Percentiles rank a stretch among this genome's conserved stretches.
Conservation (phyloP, 176 grass and related monocot species). For the Aegilops longissima region DNA sequence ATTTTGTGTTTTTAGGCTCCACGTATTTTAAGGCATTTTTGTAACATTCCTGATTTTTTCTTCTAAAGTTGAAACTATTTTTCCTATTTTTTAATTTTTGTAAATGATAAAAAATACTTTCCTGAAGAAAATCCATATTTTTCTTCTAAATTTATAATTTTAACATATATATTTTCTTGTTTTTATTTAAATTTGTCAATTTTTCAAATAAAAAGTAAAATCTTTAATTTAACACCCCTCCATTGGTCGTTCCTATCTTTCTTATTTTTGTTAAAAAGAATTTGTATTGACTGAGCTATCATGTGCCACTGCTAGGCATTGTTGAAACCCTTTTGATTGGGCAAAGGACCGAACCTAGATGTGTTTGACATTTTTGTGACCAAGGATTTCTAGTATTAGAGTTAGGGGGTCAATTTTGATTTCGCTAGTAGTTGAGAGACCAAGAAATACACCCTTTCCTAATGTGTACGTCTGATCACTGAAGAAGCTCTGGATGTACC, state of each 20-base stretch:
- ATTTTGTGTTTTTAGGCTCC: not conserved
- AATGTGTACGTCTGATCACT: not conserved
- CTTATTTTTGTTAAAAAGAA: too few relatives aligned
- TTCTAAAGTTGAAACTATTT: not conserved
- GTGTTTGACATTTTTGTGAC: too few relatives aligned
- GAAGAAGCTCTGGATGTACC: not conserved
- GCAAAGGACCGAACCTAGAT: too few relatives aligned
- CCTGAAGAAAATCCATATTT: not conserved
- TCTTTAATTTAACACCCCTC: too few relatives aligned
- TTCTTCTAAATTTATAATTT: too few relatives aligned
- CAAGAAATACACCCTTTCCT: not conserved
- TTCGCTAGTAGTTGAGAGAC: not conserved
- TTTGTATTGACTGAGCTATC: too few relatives aligned
- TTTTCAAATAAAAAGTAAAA: not conserved
- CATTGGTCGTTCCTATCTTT: too few relatives aligned
- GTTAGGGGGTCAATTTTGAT: too few relatives aligned
- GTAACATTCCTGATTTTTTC: not conserved
- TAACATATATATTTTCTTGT: not conserved
- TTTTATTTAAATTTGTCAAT: not conserved
- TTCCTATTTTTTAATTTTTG: not conserved
- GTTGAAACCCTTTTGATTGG: too few relatives aligned
- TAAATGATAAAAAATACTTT: not conserved
- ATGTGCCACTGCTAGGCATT: too few relatives aligned
- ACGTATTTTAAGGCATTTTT: not conserved
- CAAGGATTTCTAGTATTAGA: too few relatives aligned